Evolutionary conservation across 495 filamentous ascomycete species (phyloP).

Genomic region (Achaetomiella virescens): DNA sequence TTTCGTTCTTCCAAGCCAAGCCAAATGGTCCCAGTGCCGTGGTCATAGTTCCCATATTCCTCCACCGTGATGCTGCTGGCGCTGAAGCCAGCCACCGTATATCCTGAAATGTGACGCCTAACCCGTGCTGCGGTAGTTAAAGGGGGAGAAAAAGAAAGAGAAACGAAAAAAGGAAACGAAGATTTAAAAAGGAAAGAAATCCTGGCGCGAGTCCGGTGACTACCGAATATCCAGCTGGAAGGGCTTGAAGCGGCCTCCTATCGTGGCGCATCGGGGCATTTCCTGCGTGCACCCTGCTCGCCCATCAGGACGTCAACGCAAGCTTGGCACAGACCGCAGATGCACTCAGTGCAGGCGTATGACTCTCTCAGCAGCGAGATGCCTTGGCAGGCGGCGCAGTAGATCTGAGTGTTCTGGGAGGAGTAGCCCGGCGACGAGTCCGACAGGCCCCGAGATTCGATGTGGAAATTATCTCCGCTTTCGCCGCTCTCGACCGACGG

Average conservation of each 20-base stretch:
- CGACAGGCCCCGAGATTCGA: constrained; percentile 45
- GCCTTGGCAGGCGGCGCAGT: constrained; percentile 76
- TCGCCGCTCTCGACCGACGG: constrained; percentile 70
- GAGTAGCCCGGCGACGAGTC: constrained; percentile 51
- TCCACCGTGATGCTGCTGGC: background rate
- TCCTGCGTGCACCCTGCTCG: constrained; percentile 52
- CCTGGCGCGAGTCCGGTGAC: background rate
- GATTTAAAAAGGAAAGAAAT: background rate
- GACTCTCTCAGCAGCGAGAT: constrained; percentile 68
- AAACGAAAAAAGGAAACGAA: constrained; percentile 2
- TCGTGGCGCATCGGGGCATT: constrained; percentile 61
- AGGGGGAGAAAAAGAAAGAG: background rate
- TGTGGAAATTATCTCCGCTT: constrained; percentile 61
- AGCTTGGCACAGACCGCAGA: constrained; percentile 80
- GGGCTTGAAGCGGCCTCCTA: constrained; percentile 62
- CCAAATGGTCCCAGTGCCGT: background rate
- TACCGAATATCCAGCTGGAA: constrained; percentile 61
- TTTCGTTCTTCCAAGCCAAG: background rate
- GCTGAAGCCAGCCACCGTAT: background rate
- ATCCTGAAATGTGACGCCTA: background rate
- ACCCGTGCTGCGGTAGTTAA: background rate
- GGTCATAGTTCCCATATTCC: background rate
- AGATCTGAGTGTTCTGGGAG: constrained; percentile 68
- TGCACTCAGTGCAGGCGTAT: constrained; percentile 90
- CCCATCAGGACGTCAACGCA: constrained; percentile 75